Conservation (phyloP, 1,284 basidiomycete species). For the Melampsora medusae region DNA sequence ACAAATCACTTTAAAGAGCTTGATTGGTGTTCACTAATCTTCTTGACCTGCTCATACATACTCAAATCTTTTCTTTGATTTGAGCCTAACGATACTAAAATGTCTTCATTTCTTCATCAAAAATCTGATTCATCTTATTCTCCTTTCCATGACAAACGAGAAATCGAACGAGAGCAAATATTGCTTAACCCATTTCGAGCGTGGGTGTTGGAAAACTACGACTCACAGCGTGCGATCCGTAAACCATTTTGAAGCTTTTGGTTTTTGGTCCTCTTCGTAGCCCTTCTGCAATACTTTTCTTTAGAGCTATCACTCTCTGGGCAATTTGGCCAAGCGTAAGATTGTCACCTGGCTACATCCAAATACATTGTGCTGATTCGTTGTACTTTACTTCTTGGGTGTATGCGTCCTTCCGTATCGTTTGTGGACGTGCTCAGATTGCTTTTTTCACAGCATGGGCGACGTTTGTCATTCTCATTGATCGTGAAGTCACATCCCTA, state of each 20-base stretch:
- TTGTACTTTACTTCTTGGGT: not conserved
- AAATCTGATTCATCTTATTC: not conserved
- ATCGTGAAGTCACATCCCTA: not conserved
- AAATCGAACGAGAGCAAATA: not conserved
- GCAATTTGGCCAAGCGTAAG: conserved; percentile 25
- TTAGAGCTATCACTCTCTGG: conserved; percentile 36
- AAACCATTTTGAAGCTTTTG: not conserved
- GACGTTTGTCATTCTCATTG: not conserved
- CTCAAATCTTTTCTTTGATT: too few relatives aligned
- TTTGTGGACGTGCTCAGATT: not conserved
- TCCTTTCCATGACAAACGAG: not conserved
- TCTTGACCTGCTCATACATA: too few relatives aligned
- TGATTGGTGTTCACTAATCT: too few relatives aligned
- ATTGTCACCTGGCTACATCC: not conserved
- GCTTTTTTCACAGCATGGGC: not conserved
- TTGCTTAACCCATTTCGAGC: not conserved
- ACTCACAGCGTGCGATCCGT: not conserved
- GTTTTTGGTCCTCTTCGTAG: not conserved
- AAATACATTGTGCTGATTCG: not conserved
- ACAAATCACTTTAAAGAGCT: too few relatives aligned
- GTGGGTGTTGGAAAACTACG: not conserved
- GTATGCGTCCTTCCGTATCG: not conserved
- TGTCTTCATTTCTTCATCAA: not conserved
- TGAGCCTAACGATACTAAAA: not conserved
- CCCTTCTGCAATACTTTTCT: conserved; percentile 29